Percentiles rank a stretch among this genome's conserved stretches.
These are phyloP conservation scores for Pseudocercospora macadamiae DNA, from an alignment of 2,329 filamentous ascomycete genomes.

Conservation along the genomic window DNA sequence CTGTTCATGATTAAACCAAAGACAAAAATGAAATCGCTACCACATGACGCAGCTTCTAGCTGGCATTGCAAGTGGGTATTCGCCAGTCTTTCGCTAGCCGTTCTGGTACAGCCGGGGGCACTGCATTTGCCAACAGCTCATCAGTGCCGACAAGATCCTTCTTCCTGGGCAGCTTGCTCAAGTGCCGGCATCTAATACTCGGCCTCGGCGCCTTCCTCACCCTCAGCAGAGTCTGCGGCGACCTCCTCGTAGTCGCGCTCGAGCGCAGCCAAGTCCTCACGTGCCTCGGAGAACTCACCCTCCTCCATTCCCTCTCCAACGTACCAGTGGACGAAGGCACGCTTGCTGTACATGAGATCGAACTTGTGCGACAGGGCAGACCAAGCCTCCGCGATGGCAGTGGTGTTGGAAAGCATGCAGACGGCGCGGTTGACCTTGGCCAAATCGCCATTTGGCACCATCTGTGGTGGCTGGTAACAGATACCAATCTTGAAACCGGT, in stretches of 20 bases:
- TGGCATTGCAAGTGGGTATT: slow-evolving; percentile 17
- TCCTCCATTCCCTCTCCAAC: slow-evolving; percentile 99
- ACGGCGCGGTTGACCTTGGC: slow-evolving; percentile 98
- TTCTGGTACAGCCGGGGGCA: slow-evolving; percentile 5
- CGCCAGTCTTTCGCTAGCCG: slow-evolving; percentile 8
- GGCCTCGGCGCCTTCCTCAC: slow-evolving; percentile 79
- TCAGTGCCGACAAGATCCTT: background rate
- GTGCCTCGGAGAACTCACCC: slow-evolving; percentile 98
- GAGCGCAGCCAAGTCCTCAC: slow-evolving; percentile 95
- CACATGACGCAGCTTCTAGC: slow-evolving; percentile 16
- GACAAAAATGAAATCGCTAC: slow-evolving; percentile 17
- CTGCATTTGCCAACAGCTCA: background rate
- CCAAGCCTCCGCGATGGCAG: slow-evolving; percentile 98
- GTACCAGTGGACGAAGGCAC: slow-evolving; percentile 99
- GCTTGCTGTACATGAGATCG: slow-evolving; percentile 99
- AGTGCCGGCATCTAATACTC: slow-evolving; percentile 74
- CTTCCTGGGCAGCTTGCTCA: slow-evolving; percentile 4
- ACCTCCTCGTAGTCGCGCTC: slow-evolving; percentile 99
- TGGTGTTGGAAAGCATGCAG: slow-evolving; percentile 99
- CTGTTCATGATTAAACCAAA: slow-evolving; percentile 19
- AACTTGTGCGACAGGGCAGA: slow-evolving; percentile 96
- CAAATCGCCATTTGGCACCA: slow-evolving; percentile 94
- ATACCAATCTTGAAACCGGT: slow-evolving; percentile 99
- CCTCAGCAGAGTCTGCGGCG: slow-evolving; percentile 88
- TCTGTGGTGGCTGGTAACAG: slow-evolving; percentile 97